phyloP scores from a whole-genome alignment of 345 rosid genomes.

The Hypericum androsaemum region DNA sequence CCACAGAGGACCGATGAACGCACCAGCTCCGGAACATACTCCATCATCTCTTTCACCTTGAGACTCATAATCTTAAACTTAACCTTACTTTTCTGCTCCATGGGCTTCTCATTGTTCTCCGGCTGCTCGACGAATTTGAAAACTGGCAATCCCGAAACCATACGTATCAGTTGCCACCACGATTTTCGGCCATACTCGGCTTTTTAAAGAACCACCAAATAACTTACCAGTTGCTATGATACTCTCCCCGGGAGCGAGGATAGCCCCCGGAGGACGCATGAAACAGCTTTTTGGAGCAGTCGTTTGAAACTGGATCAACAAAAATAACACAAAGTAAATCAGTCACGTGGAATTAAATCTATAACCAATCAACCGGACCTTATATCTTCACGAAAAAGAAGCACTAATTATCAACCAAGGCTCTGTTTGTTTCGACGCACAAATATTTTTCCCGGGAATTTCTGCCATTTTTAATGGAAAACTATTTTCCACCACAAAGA shows the following conservation, averaged over 20 bases:
- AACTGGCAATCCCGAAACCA: conserved; percentile 33
- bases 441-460: too few relatives aligned
- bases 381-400: too few relatives aligned
- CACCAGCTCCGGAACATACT: conserved; percentile 95
- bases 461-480: too few relatives aligned
- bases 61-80: conserved; percentile 94
- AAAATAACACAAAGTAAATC: background rate
- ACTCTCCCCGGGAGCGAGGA: conserved; percentile 90
- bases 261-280: conserved; percentile 98
- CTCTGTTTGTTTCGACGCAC: too few relatives aligned
- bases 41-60: conserved; percentile 79
- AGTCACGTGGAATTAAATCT: too few relatives aligned
- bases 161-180: background rate
- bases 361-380: too few relatives aligned
- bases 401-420: too few relatives aligned
- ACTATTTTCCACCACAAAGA: too few relatives aligned
- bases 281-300: conserved; percentile 98
- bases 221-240: conserved; percentile 79
- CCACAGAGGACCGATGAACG: too few relatives aligned
- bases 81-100: conserved; percentile 76
- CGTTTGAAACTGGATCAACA: conserved; percentile 67
- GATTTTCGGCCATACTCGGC: too few relatives aligned
- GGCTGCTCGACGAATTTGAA: conserved; percentile 95
- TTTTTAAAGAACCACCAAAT: background rate
- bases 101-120: conserved; percentile 88